Percentiles rank a stretch among this genome's conserved stretches.
These are phyloP conservation scores for Vachellia collinsii DNA, from an alignment of 306 rosid species.

Conservation along the genomic window DNA sequence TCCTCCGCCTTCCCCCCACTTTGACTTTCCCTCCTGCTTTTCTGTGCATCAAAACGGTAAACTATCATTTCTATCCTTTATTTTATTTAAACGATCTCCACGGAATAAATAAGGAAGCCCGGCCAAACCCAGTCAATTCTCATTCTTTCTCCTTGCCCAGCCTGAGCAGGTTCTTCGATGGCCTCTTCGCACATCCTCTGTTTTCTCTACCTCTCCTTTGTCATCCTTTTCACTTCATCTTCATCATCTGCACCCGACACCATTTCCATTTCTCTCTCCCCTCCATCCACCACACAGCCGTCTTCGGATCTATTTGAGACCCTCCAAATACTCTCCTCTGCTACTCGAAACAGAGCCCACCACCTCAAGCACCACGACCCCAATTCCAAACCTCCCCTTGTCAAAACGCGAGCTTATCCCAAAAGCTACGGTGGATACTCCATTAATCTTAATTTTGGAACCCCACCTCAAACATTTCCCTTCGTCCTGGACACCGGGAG, in stretches of 20 bases:
- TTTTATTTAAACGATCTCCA: neutral
- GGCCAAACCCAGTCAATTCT: neutral
- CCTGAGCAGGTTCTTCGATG: neutral
- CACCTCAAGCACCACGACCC: slow-evolving; percentile 57
- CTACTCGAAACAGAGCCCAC: slow-evolving; percentile 63
- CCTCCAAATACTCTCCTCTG: slow-evolving; percentile 48
- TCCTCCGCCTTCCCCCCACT: neutral
- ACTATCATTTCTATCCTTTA: neutral
- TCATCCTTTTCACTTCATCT: slow-evolving; percentile 43
- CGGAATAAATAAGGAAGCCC: neutral
- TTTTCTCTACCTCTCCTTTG: slow-evolving; percentile 37
- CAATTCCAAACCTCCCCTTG: neutral
- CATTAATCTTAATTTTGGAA: slow-evolving; percentile 64
- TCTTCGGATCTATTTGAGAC: slow-evolving; percentile 55
- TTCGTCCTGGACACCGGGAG: slow-evolving; percentile 79
- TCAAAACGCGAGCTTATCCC: slow-evolving; percentile 45
- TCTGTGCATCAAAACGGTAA: neutral
- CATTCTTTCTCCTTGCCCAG: neutral
- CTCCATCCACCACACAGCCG: slow-evolving; percentile 34
- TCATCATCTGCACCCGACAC: slow-evolving; percentile 42
- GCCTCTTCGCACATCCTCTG: slow-evolving; percentile 11
- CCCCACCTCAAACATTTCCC: slow-evolving; percentile 61
- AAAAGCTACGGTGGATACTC: slow-evolving; percentile 78
- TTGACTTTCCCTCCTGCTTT: neutral
- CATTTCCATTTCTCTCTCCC: slow-evolving; percentile 52